A percentile compares a stretch with the other conserved stretches of the same genome.
Evolutionary conservation across 2,329 filamentous ascomycete genomes (phyloP).

Genomic region (Whalleya microplaca): DNA sequence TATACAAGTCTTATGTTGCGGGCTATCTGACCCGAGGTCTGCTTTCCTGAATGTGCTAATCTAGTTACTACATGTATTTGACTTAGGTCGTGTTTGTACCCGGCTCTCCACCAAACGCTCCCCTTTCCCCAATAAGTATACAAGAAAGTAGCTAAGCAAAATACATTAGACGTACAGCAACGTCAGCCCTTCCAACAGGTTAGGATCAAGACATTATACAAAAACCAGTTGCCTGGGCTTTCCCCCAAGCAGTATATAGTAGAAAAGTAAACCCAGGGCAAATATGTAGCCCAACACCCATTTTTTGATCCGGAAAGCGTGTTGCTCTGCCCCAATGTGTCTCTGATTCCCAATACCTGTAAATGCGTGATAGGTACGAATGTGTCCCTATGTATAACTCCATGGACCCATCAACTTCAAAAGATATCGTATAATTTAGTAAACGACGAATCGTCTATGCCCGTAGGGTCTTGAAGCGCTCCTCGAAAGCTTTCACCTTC

Average conservation of each 20-base stretch:
- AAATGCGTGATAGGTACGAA: slow-evolving; percentile 22
- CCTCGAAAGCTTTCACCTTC: slow-evolving; percentile 57
- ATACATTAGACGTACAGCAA: neutral
- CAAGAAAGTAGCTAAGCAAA: neutral
- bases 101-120: neutral
- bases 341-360: slow-evolving; percentile 18
- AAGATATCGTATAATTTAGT: neutral
- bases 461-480: slow-evolving; percentile 42
- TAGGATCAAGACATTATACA: neutral
- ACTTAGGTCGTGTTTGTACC: neutral
- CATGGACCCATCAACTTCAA: slow-evolving; percentile 12
- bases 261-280: slow-evolving; percentile 11
- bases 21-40: neutral
- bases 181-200: neutral
- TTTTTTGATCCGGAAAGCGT: slow-evolving; percentile 17
- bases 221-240: neutral
- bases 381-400: slow-evolving; percentile 7
- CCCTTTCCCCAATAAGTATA: neutral
- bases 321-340: slow-evolving; percentile 21
- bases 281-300: slow-evolving; percentile 23
- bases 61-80: neutral
- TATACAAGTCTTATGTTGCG: neutral
- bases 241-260: neutral
- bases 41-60: neutral
- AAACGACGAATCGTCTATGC: slow-evolving; percentile 9